Conservation (phyloP, 2,329 filamentous ascomycete species). For the Ophiostoma novo-ulmi region DNA sequence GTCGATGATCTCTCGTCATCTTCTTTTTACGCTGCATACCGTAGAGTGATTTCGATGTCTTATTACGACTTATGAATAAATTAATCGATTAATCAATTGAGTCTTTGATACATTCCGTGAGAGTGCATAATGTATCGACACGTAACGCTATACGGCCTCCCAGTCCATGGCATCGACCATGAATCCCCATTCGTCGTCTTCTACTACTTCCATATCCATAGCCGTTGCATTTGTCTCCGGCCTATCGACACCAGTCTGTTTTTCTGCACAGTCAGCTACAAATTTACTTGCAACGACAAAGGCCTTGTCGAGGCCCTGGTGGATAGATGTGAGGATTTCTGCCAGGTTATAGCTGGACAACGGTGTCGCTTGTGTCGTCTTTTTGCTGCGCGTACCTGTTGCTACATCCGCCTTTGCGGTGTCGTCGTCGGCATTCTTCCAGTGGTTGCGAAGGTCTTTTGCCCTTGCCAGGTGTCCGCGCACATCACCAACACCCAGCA, state of each 20-base stretch:
- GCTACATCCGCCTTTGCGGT: slow-evolving; percentile 26
- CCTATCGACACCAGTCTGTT: slow-evolving; percentile 12
- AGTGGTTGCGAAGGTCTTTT: slow-evolving; percentile 66
- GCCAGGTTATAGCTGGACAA: slow-evolving; percentile 59
- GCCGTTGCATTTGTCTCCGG: background rate
- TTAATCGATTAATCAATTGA: background rate
- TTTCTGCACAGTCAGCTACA: slow-evolving; percentile 30
- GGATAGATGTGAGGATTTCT: slow-evolving; percentile 52
- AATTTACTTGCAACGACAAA: slow-evolving; percentile 48
- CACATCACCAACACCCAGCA: slow-evolving; percentile 52
- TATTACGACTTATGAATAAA: background rate
- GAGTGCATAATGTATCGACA: background rate
- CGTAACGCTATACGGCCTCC: slow-evolving; percentile 25
- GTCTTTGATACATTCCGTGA: background rate
- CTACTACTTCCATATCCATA: slow-evolving; percentile 27
- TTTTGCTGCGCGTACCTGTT: slow-evolving; percentile 6
- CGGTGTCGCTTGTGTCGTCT: slow-evolving; percentile 33
- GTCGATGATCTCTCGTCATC: background rate
- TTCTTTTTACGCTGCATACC: too few relatives aligned
- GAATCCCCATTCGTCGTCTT: slow-evolving; percentile 49
- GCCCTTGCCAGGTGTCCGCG: slow-evolving; percentile 56
- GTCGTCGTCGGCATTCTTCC: slow-evolving; percentile 59
- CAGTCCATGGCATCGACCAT: slow-evolving; percentile 49
- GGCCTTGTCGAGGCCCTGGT: slow-evolving; percentile 55
- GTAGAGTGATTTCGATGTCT: background rate